Evolutionary conservation across 2,329 filamentous ascomycete genomes (phyloP).

Genomic region (Cercospora berteroae): DNA sequence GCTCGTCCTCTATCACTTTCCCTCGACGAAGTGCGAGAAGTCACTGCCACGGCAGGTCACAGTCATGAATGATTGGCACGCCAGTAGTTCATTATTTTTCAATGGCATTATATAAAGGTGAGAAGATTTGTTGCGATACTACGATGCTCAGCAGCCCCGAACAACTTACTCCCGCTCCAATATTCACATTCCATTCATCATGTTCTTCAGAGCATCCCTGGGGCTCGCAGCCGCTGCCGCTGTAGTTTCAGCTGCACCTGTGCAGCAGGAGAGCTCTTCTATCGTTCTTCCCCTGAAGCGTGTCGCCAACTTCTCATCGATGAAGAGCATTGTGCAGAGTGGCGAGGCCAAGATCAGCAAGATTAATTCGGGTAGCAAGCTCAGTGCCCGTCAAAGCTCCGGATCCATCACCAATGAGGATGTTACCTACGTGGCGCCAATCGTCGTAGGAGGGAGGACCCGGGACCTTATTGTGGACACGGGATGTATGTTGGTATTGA

Average conservation of each 20-base stretch:
- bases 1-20: not conserved
- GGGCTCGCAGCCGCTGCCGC: slow-evolving; percentile 19
- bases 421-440: slow-evolving; percentile 23
- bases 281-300: slow-evolving; percentile 16
- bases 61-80: not conserved
- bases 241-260: slow-evolving; percentile 17
- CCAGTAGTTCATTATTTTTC: not conserved
- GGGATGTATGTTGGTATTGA: slow-evolving; percentile 17
- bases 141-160: not conserved
- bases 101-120: not conserved
- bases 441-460: slow-evolving; percentile 20
- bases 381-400: slow-evolving; percentile 16
- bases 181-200: slow-evolving; percentile 2
- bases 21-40: not conserved
- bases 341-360: slow-evolving; percentile 17
- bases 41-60: not conserved
- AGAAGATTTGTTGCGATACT: not conserved
- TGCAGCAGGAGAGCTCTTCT: slow-evolving; percentile 9
- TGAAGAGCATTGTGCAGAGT: slow-evolving; percentile 20
- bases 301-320: slow-evolving; percentile 13
- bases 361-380: slow-evolving; percentile 11
- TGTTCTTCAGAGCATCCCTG: slow-evolving; percentile 20
- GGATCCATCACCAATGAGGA: slow-evolving; percentile 24
- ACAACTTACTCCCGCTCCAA: not conserved
- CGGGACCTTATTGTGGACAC: slow-evolving; percentile 25